Conservation (phyloP, 2,329 filamentous ascomycete genomes). For the Mycogone perniciosa region DNA sequence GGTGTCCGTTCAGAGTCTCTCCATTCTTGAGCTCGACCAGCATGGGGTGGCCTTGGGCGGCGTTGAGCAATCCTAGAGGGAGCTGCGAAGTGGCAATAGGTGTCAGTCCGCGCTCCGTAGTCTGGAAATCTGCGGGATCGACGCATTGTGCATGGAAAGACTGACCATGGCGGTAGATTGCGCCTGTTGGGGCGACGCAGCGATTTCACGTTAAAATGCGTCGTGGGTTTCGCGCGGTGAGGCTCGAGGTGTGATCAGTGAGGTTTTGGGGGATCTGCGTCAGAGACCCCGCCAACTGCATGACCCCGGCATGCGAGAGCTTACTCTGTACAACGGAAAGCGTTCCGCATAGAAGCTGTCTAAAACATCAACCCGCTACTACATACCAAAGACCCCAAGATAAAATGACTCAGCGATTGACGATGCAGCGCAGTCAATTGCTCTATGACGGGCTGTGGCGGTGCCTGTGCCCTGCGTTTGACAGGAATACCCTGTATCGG, state of each 20-base stretch:
- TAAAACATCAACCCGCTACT: too few species aligned
- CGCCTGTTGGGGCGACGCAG: constrained; percentile 4
- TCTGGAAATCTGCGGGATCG: constrained; percentile 8
- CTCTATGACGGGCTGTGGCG: constrained; percentile 56
- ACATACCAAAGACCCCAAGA: neutral
- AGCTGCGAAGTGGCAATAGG: constrained; percentile 52
- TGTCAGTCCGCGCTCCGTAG: constrained; percentile 20
- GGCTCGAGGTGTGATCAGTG: constrained; percentile 2
- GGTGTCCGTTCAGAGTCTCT: constrained; percentile 92
- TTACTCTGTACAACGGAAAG: constrained; percentile 4
- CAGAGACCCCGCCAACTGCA: constrained; percentile 23
- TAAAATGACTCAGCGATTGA: neutral
- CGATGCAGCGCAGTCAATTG: constrained; percentile 28
- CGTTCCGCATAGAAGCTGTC: constrained; percentile 7
- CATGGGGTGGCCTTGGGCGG: constrained; percentile 96
- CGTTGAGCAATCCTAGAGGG: constrained; percentile 79
- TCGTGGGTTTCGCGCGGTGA: constrained; percentile 1
- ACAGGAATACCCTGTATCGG: constrained; percentile 31
- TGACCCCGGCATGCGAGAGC: constrained; percentile 19
- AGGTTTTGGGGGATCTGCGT: constrained; percentile 5
- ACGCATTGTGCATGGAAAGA: neutral
- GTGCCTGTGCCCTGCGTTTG: constrained; percentile 54
- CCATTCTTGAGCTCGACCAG: constrained; percentile 96
- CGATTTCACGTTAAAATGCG: neutral
- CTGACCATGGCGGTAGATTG: constrained; percentile 10